Percentiles rank a stretch among this genome's conserved stretches.
Evolutionary conservation across 345 rosid genomes (phyloP).

Genomic region (Reutealis trisperma): DNA sequence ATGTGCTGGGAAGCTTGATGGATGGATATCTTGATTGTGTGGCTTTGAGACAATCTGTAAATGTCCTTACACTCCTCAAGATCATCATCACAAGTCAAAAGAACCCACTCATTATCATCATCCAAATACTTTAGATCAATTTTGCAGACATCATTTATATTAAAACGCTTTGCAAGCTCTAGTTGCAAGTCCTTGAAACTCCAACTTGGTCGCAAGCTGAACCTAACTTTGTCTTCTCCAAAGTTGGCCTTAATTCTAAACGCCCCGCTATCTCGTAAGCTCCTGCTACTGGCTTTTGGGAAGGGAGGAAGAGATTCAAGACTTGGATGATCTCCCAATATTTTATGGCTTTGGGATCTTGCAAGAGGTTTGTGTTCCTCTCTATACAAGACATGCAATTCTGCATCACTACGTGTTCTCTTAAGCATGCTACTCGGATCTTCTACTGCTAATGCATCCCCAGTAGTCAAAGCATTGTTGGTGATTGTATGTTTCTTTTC

Average conservation of each 20-base stretch:
- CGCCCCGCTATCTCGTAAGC: conserved; percentile 19
- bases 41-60: conserved; percentile 44
- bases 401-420: conserved; percentile 54
- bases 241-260: conserved; percentile 62
- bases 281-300: conserved; percentile 24
- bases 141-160: conserved; percentile 14
- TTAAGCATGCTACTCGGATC: conserved; percentile 41
- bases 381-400: conserved; percentile 41
- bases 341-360: conserved; percentile 65
- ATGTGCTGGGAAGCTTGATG: conserved; percentile 41
- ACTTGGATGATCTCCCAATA: conserved; percentile 43
- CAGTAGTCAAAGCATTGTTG: conserved; percentile 24
- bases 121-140: conserved; percentile 37
- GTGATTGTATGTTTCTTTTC: conserved; percentile 44
- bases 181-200: conserved; percentile 28
- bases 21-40: conserved; percentile 60
- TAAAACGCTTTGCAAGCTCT: conserved; percentile 29
- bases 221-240: conserved; percentile 52
- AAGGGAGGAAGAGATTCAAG: conserved; percentile 38
- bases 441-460: conserved; percentile 34
- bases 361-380: conserved; percentile 49
- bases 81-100: conserved; percentile 39
- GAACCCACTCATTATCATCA: conserved; percentile 40
- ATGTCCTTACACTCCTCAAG: conserved; percentile 86
- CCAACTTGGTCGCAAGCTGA: conserved; percentile 35